These are phyloP conservation scores for Albizia julibrissin DNA, from an alignment of 306 rosid species.

Conservation along the genomic window DNA sequence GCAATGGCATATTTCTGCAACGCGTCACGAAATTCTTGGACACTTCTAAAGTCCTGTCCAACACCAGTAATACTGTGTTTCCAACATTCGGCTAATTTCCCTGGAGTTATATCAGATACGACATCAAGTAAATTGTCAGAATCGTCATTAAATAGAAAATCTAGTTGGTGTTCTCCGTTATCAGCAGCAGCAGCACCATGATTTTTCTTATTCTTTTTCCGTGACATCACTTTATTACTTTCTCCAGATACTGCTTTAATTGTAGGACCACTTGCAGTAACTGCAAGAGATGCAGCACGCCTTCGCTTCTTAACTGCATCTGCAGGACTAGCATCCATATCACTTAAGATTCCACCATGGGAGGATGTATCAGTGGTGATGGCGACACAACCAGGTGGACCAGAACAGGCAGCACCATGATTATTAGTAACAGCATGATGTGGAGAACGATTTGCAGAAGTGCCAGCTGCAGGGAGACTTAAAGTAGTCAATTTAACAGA, in stretches of 20 bases:
- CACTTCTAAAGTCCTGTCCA: slow-evolving; percentile 57
- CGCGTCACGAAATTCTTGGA: slow-evolving; percentile 53
- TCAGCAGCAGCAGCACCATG: slow-evolving; percentile 12
- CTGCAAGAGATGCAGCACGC: slow-evolving; percentile 45
- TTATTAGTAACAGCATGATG: slow-evolving; percentile 9
- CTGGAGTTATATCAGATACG: slow-evolving; percentile 40
- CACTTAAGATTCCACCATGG: slow-evolving; percentile 15
- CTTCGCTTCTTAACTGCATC: slow-evolving; percentile 65
- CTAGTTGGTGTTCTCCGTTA: slow-evolving; percentile 23
- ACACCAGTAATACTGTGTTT: slow-evolving; percentile 50
- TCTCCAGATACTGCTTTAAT: slow-evolving; percentile 25
- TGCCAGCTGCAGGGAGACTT: background rate
- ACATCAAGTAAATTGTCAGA: slow-evolving; percentile 20
- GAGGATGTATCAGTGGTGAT: slow-evolving; percentile 18
- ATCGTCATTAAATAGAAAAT: slow-evolving; percentile 9
- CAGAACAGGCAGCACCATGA: slow-evolving; percentile 26
- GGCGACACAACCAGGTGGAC: slow-evolving; percentile 28
- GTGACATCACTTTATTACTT: slow-evolving; percentile 27
- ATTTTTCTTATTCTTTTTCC: slow-evolving; percentile 32
- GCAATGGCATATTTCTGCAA: slow-evolving; percentile 63
- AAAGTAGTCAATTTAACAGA: slow-evolving; percentile 12
- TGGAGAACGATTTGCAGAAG: slow-evolving; percentile 26
- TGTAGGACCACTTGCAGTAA: slow-evolving; percentile 36
- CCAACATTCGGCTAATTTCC: slow-evolving; percentile 46
- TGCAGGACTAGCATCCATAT: slow-evolving; percentile 55